phyloP scores from a whole-genome alignment of 2,329 filamentous ascomycete genomes.

The Tolypocladium sp. region DNA sequence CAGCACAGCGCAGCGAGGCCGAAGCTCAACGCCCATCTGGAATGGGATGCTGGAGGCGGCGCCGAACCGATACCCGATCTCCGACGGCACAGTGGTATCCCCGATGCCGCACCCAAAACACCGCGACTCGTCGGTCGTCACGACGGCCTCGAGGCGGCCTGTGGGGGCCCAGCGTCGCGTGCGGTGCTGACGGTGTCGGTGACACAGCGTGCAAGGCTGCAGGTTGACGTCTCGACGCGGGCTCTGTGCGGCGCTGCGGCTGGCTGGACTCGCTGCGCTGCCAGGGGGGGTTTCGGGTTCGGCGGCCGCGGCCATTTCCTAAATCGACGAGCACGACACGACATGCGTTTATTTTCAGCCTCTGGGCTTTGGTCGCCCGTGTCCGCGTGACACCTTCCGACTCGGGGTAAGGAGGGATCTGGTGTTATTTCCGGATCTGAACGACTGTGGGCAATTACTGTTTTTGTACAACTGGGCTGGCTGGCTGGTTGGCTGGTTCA shows the following conservation, averaged over 20 bases:
- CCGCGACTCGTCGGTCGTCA: not conserved
- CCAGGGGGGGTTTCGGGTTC: not conserved
- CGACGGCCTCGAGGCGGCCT: not conserved
- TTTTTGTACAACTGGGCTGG: not conserved
- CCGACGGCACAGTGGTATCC: not conserved
- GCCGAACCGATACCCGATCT: not conserved
- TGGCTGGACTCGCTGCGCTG: not conserved
- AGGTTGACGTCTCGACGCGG: not conserved
- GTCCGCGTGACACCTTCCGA: not conserved
- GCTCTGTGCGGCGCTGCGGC: not conserved
- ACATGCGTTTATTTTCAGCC: not conserved
- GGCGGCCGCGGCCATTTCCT: not conserved
- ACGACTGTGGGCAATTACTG: not conserved
- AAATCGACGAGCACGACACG: not conserved
- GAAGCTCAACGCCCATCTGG: not conserved
- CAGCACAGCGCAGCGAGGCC: not conserved
- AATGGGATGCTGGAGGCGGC: not conserved
- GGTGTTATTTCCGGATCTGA: not conserved
- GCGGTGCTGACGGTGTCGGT: not conserved
- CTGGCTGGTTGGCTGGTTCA: not conserved
- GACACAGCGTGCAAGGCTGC: not conserved
- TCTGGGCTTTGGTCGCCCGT: not conserved
- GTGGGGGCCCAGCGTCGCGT: too few relatives aligned
- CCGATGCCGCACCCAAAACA: not conserved
- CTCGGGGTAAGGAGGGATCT: not conserved